These are phyloP conservation scores for Populus ilicifolia DNA, from an alignment of 345 rosid genomes.

Conservation along the genomic window DNA sequence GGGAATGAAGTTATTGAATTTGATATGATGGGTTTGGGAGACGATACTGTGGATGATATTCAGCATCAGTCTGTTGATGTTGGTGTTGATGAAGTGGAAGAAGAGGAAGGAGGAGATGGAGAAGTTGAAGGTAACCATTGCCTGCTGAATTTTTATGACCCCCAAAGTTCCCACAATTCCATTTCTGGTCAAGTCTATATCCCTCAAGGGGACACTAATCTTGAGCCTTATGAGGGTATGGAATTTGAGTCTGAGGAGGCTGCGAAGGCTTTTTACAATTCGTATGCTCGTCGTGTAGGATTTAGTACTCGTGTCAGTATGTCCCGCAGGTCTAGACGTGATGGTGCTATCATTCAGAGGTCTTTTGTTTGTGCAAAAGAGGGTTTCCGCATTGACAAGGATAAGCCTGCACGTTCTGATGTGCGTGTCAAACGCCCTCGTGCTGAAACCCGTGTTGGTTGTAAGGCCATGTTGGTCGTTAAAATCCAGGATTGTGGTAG, in stretches of 20 bases:
- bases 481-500: constrained; percentile 61
- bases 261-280: constrained; percentile 63
- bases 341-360: constrained; percentile 64
- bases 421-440: constrained; percentile 46
- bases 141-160: neutral
- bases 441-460: constrained; percentile 51
- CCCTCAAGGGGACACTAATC: constrained; percentile 40
- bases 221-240: constrained; percentile 60
- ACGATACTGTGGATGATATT: constrained; percentile 28
- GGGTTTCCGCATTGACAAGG: constrained; percentile 40
- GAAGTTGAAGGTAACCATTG: neutral
- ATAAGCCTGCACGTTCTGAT: constrained; percentile 13
- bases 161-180: neutral
- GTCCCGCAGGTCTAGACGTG: constrained; percentile 59
- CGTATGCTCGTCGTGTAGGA: constrained; percentile 61
- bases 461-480: constrained; percentile 55
- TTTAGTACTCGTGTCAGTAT: constrained; percentile 58
- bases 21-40: constrained; percentile 40
- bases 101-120: neutral
- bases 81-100: neutral
- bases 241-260: constrained; percentile 70
- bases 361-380: constrained; percentile 68
- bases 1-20: constrained; percentile 45
- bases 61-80: constrained; percentile 15
- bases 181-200: constrained; percentile 20